phyloP scores from a whole-genome alignment of 345 rosid genomes.

The Brassica cretica region DNA sequence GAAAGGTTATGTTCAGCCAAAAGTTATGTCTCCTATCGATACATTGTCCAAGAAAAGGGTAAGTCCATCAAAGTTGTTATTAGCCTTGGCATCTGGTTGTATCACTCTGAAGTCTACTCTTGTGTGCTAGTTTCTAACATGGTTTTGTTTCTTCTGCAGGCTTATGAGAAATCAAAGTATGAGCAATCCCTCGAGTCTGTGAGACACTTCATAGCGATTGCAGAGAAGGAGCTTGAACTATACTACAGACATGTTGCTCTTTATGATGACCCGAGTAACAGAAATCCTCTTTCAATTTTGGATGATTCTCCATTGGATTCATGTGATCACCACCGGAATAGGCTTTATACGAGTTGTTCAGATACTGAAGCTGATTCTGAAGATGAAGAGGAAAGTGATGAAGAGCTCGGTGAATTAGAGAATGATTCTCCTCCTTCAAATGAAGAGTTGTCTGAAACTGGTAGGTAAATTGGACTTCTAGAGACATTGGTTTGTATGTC shows the following conservation, averaged over 20 bases:
- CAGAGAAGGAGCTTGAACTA: slow-evolving; percentile 81
- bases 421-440: slow-evolving; percentile 13
- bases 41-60: slow-evolving; percentile 87
- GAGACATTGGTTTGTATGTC: not conserved
- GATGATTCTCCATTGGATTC: slow-evolving; percentile 49
- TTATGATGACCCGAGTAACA: slow-evolving; percentile 65
- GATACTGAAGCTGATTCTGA: slow-evolving; percentile 43
- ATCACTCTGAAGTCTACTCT: no score
- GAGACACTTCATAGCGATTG: slow-evolving; percentile 68
- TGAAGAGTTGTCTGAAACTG: slow-evolving; percentile 16
- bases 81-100: not conserved
- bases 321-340: slow-evolving; percentile 10
- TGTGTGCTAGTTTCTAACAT: not conserved
- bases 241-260: slow-evolving; percentile 75
- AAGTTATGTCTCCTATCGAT: slow-evolving; percentile 88
- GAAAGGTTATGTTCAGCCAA: slow-evolving; percentile 81
- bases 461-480: not conserved
- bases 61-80: not conserved
- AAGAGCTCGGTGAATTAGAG: slow-evolving; percentile 6
- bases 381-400: slow-evolving; percentile 16
- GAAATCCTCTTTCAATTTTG: slow-evolving; percentile 58
- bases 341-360: slow-evolving; percentile 28
- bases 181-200: slow-evolving; percentile 91
- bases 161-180: slow-evolving; percentile 79
- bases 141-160: slow-evolving; percentile 47